phyloP scores from a whole-genome alignment of 1,284 basidiomycete species.

The Ustilago trichophora region DNA sequence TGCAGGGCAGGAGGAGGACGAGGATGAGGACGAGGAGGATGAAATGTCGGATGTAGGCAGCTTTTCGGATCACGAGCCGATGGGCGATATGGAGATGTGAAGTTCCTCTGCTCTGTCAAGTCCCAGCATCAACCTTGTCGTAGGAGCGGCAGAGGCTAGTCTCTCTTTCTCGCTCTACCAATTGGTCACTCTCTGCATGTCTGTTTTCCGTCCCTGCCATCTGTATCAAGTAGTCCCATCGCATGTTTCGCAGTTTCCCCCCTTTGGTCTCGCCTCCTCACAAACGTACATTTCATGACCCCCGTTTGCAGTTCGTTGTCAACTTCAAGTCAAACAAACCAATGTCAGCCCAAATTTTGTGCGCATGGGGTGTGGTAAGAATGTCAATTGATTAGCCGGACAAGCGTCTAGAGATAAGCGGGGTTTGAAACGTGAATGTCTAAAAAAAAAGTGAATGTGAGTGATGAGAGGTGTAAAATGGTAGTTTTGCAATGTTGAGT shows the following conservation, averaged over 20 bases:
- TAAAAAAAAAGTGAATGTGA: too few species aligned
- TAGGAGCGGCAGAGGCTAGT: too few species aligned
- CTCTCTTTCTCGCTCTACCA: too few species aligned
- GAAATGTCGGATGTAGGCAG: conserved; percentile 64
- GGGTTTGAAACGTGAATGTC: too few species aligned
- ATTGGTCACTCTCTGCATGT: too few species aligned
- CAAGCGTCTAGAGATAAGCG: background rate
- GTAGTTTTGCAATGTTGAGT: background rate
- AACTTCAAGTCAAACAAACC: too few species aligned
- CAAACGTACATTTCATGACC: too few species aligned
- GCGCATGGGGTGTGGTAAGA: too few species aligned
- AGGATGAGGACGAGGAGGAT: conserved; percentile 54
- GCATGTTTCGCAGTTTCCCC: conserved; percentile 8
- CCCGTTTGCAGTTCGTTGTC: too few species aligned
- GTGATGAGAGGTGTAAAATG: conserved; percentile 5
- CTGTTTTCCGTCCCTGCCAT: conserved; percentile 7
- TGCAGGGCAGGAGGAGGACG: conserved; percentile 45
- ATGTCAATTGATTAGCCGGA: background rate
- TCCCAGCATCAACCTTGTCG: too few species aligned
- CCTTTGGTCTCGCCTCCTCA: background rate
- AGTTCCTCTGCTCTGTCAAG: too few species aligned
- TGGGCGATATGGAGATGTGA: conserved; percentile 55
- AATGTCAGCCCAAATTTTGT: too few species aligned
- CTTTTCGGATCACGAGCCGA: conserved; percentile 52
- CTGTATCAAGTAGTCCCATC: conserved; percentile 17